Conservation (phyloP, 2,329 filamentous ascomycete genomes). For the Hawksworthiomyces lignivorus region DNA sequence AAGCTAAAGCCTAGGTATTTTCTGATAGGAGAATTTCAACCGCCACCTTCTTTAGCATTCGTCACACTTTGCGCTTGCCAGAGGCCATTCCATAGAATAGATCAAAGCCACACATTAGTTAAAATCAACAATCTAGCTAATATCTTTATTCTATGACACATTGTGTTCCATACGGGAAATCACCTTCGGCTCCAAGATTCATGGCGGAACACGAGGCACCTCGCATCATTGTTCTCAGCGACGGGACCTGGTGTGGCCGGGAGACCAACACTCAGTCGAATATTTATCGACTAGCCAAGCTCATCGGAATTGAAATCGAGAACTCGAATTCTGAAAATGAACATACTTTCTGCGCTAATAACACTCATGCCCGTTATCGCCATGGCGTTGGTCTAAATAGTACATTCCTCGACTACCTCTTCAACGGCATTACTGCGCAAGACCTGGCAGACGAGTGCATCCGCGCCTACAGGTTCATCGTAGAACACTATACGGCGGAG, state of each 20-base stretch:
- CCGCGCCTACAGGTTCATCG: conserved; percentile 10
- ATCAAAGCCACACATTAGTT: too few species aligned
- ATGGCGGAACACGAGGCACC: too few species aligned
- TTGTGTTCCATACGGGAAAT: too few species aligned
- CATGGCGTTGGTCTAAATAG: conserved; percentile 2
- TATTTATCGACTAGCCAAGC: conserved; percentile 7
- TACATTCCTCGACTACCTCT: conserved; percentile 4
- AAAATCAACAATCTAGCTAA: too few species aligned
- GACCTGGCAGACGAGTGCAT: conserved; percentile 5
- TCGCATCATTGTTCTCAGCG: conserved; percentile 1
- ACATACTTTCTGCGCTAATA: not conserved
- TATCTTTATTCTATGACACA: too few species aligned
- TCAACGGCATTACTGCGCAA: conserved; percentile 1
- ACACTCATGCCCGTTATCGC: not conserved
- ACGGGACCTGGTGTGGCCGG: conserved; percentile 1
- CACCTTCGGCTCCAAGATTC: too few species aligned
- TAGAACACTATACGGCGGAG: conserved; percentile 16
- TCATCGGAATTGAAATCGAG: conserved; percentile 7
- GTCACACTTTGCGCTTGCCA: too few species aligned
- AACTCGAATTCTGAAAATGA: too few species aligned
- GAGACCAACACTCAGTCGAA: conserved; percentile 5
- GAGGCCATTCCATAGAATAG: too few species aligned
- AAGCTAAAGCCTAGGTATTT: too few species aligned
- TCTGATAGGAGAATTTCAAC: too few species aligned
- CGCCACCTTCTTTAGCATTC: too few species aligned